Base-by-base conservation (phyloP, 495 filamentous ascomycete species). In the Trichocladium antarcticum region DNA sequence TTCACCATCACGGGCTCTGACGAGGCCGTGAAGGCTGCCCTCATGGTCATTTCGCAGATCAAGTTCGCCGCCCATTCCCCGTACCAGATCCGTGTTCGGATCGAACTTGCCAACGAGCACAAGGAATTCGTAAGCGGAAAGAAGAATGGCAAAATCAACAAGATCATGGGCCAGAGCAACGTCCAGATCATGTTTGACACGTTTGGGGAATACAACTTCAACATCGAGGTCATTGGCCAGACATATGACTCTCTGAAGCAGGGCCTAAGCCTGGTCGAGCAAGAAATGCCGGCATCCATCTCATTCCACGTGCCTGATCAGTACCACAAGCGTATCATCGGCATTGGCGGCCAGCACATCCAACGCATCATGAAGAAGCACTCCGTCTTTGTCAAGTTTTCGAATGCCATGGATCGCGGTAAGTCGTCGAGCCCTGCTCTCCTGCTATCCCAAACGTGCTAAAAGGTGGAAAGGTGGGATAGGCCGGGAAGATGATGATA, bases 311-410 rank as follows among this genome's bases (percentile, higher is more conserved):
- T 99, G 20, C 92, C 92, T n/a, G 93, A 97, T 58, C 89, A 96
- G 59, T 99, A 99, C 62, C 92, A 99, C 68, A 99, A 97, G 72
- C 87, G 93, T 36, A 99, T 99, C 55, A 99, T 99, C 55, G 92
- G 92, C 45, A 96, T 97, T 50, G 93, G 92, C 51, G 92, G 92
- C 15, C 88, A 95, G 63, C 93, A 97, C 58, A 99, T 99, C 58
- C 92, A 99, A 63, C 89, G 89, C 49, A 97, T 97, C 71, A 99
- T 97, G 92, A 99, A 99, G 73, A 96, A 96, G 67, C 93, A 99
- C 70, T 99, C 92, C 1, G 92, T 99, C 49, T 99, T 97, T 54
- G 92, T 99, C 71, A 99, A 99, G 64, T 99, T 99, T 62, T 94
- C 88, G 54, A 99, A 99, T 59, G 92, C 93, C 21, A 97, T 97